These are phyloP conservation scores for Xylaria sp. DNA, from an alignment of 495 filamentous ascomycete genomes.

Conservation along the genomic window DNA sequence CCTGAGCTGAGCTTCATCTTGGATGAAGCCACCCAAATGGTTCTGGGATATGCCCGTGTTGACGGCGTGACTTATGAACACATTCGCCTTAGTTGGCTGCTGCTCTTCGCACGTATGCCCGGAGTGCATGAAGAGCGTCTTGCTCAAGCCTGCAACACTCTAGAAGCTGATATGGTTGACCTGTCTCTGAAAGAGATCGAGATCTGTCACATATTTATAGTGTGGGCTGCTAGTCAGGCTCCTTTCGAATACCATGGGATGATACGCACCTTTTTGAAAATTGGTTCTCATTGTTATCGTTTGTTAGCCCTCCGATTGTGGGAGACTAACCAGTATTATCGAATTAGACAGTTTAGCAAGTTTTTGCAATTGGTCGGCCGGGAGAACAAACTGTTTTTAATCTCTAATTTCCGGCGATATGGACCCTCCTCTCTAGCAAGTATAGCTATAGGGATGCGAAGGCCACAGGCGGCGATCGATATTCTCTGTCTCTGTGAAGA, in stretches of 20 bases:
- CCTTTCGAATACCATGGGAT: slow-evolving; percentile 9
- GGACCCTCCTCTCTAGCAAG: slow-evolving; percentile 21
- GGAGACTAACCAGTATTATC: slow-evolving; percentile 18
- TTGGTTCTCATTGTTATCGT: not conserved
- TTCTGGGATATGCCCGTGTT: slow-evolving; percentile 25
- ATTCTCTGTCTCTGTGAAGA: slow-evolving; percentile 34
- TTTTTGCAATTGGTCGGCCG: slow-evolving; percentile 20
- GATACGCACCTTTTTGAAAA: not conserved
- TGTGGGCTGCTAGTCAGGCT: slow-evolving; percentile 21
- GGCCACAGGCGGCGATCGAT: slow-evolving; percentile 34
- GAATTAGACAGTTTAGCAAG: not conserved
- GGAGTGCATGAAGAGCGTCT: slow-evolving; percentile 28
- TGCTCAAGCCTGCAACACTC: slow-evolving; percentile 17
- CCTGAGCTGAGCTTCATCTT: slow-evolving; percentile 28
- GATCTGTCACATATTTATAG: slow-evolving; percentile 36
- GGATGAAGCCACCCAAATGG: slow-evolving; percentile 27
- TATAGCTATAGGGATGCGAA: slow-evolving; percentile 28
- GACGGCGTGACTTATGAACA: slow-evolving; percentile 19
- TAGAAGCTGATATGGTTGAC: slow-evolving; percentile 29
- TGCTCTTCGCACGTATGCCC: slow-evolving; percentile 36
- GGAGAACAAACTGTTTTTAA: not conserved
- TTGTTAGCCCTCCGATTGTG: slow-evolving; percentile 1
- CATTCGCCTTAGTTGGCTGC: slow-evolving; percentile 36
- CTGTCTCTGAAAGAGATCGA: slow-evolving; percentile 27
- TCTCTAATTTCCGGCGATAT: slow-evolving; percentile 19